Evolutionary conservation across 2,329 filamentous ascomycete genomes (phyloP).

Genomic region (Monilinia aucupariae): DNA sequence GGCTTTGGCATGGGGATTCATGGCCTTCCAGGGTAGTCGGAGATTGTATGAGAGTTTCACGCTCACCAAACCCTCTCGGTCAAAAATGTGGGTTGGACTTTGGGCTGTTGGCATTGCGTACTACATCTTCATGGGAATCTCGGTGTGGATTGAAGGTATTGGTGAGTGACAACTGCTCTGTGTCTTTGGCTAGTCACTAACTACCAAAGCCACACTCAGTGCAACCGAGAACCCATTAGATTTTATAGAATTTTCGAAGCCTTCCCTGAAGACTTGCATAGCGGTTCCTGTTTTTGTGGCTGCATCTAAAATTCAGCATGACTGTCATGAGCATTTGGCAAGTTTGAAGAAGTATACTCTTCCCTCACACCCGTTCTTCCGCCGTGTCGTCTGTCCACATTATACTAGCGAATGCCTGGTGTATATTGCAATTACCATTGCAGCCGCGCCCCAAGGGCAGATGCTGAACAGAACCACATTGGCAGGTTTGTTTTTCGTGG

Average conservation of each 20-base stretch:
- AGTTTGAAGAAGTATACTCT: conserved; percentile 76
- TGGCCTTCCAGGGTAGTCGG: conserved; percentile 68
- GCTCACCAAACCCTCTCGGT: conserved; percentile 57
- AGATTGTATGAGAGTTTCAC: conserved; percentile 69
- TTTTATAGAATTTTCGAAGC: conserved; percentile 28
- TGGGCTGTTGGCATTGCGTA: conserved; percentile 75
- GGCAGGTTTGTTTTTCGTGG: conserved; percentile 66
- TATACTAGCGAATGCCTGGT: conserved; percentile 85
- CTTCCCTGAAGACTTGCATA: conserved; percentile 46
- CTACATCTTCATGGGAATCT: conserved; percentile 67
- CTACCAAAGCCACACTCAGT: conserved; percentile 25
- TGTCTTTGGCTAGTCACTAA: conserved; percentile 21
- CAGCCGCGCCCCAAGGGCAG: conserved; percentile 63
- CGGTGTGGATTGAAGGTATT: conserved; percentile 79
- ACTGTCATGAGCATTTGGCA: conserved; percentile 65
- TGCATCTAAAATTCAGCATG: conserved; percentile 68
- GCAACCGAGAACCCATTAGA: conserved; percentile 5
- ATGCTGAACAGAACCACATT: conserved; percentile 68
- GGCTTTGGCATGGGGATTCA: conserved; percentile 61
- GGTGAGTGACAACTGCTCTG: conserved; percentile 44
- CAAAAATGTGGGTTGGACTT: conserved; percentile 79
- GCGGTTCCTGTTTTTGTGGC: conserved; percentile 60
- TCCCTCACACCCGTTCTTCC: conserved; percentile 68
- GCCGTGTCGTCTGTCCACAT: conserved; percentile 73
- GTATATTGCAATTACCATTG: conserved; percentile 71